phyloP scores from a whole-genome alignment of 805 yeast genomes.

The Lipomyces spencermartinsiae region DNA sequence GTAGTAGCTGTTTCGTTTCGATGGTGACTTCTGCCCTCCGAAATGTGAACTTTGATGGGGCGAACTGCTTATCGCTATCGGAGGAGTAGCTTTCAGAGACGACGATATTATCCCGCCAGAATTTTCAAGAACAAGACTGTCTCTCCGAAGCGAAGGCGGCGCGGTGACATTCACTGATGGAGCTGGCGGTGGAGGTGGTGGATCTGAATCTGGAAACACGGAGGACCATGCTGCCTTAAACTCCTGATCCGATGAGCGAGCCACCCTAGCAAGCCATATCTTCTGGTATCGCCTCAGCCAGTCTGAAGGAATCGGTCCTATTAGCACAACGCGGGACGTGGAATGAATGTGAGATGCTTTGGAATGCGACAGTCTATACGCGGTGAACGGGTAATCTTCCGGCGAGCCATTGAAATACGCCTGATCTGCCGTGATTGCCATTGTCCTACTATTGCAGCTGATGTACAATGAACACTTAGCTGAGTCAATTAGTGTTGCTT shows the following conservation, averaged over 20 bases:
- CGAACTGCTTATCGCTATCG: background rate
- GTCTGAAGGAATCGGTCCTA: constrained; percentile 65
- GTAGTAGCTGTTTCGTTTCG: background rate
- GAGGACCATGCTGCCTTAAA: constrained; percentile 38
- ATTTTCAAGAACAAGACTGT: background rate
- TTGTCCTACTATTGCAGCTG: background rate
- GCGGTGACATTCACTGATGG: constrained; percentile 8
- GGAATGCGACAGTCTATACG: constrained; percentile 63
- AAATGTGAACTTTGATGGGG: background rate
- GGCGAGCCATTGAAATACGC: background rate
- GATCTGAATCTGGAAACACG: constrained; percentile 28
- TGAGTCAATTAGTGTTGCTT: background rate
- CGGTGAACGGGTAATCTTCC: constrained; percentile 58
- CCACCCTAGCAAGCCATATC: constrained; percentile 34
- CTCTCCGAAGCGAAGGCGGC: constrained; percentile 10
- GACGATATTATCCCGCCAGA: background rate
- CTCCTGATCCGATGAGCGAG: constrained; percentile 27
- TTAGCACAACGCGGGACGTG: constrained; percentile 55
- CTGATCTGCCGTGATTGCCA: background rate
- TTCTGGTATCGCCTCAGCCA: constrained; percentile 55
- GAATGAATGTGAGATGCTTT: constrained; percentile 55
- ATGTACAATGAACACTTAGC: background rate
- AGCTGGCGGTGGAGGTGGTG: constrained; percentile 24
- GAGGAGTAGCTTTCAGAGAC: background rate
- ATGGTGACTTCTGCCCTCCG: background rate